phyloP scores from a whole-genome alignment of 139 green algal genomes.

The Protoeuglena noctilucae region DNA sequence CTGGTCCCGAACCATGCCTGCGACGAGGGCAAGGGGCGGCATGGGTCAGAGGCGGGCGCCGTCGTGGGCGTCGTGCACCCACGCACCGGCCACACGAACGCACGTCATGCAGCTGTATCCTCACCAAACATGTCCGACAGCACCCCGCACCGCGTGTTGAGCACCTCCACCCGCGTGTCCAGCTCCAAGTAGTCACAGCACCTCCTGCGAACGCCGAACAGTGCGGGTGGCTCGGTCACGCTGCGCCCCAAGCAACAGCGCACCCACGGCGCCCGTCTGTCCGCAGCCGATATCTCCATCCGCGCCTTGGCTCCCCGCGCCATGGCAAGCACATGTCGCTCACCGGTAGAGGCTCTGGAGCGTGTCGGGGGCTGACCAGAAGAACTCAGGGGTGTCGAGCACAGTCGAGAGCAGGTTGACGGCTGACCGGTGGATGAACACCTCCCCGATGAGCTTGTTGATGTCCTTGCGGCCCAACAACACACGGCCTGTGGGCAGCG shows the following conservation, averaged over 20 bases:
- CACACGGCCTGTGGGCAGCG: conserved; percentile 2
- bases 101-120: not conserved
- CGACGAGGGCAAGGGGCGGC: not conserved
- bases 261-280: too few species aligned
- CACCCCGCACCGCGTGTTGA: not conserved
- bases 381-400: conserved; percentile 47
- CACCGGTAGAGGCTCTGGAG: conserved; percentile 26
- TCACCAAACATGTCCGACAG: not conserved
- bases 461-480: conserved; percentile 6
- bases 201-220: too few species aligned
- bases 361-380: conserved; percentile 54
- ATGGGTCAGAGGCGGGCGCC: too few species aligned
- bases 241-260: too few species aligned
- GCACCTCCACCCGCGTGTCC: not conserved
- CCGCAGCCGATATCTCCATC: too few species aligned
- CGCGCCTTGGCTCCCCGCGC: too few species aligned
- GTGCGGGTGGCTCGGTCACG: too few species aligned
- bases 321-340: too few species aligned
- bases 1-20: not conserved
- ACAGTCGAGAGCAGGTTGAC: conserved; percentile 45
- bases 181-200: not conserved
- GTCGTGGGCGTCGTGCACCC: not conserved
- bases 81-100: not conserved
- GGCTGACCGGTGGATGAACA: conserved; percentile 55
- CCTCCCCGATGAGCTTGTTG: conserved; percentile 14